A percentile compares a stretch with the other conserved stretches of the same genome.
Conservation (phyloP, 2,329 filamentous ascomycete species). For the Cercospora zeina region DNA sequence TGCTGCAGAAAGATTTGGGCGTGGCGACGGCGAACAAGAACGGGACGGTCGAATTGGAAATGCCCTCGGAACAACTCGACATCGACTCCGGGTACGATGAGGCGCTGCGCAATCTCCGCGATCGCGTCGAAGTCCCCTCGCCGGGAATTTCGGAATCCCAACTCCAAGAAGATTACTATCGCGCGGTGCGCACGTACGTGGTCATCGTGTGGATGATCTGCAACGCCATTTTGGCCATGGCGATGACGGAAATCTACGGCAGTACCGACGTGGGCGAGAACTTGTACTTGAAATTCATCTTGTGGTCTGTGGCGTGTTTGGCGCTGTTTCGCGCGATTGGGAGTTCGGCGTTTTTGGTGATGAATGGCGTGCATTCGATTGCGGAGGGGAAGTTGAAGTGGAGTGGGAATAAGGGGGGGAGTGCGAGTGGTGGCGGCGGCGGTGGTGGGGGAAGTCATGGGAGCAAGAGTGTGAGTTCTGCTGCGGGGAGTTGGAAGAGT, state of each 20-base stretch:
- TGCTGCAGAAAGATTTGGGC: conserved; percentile 88
- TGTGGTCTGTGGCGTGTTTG: conserved; percentile 85
- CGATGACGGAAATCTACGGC: conserved; percentile 81
- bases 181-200: conserved; percentile 95
- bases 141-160: conserved; percentile 69
- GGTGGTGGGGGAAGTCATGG: conserved; percentile 25
- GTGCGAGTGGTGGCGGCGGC: neutral
- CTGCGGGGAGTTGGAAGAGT: conserved; percentile 41
- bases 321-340: conserved; percentile 88
- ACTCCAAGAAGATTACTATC: conserved; percentile 97
- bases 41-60: conserved; percentile 87
- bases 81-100: conserved; percentile 98
- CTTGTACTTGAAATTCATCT: conserved; percentile 86
- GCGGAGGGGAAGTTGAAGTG: conserved; percentile 80
- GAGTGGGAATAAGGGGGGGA: conserved; percentile 27
- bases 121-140: conserved; percentile 77
- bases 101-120: conserved; percentile 90
- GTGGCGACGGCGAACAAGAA: conserved; percentile 68
- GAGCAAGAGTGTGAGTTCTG: conserved; percentile 33
- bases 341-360: conserved; percentile 74
- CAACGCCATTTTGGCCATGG: conserved; percentile 92
- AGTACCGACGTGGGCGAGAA: conserved; percentile 72
- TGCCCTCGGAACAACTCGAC: conserved; percentile 96
- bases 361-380: conserved; percentile 79
- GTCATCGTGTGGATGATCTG: conserved; percentile 91